Conservation (phyloP, 768 basidiomycete species). For the Steccherinum ochraceum region DNA sequence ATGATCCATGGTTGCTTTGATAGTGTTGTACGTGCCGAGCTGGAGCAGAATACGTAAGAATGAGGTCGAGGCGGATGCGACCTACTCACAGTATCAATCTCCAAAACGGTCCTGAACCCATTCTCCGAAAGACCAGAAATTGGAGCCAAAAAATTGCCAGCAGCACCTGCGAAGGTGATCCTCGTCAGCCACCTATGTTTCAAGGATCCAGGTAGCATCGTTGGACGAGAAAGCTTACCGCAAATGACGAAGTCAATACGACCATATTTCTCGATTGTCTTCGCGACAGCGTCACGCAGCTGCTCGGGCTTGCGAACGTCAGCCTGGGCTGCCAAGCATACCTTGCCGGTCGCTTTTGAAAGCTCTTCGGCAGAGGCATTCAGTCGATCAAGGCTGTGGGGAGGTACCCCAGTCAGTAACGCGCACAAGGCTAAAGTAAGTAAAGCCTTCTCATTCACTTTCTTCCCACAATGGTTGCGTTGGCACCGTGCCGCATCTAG, state of each 20-base stretch:
- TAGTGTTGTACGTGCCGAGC: slow-evolving; percentile 91
- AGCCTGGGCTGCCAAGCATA: slow-evolving; percentile 66
- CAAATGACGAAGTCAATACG: slow-evolving; percentile 93
- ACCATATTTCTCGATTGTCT: slow-evolving; percentile 72
- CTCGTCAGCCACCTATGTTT: not conserved
- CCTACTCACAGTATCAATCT: slow-evolving; percentile 77
- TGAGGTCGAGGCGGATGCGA: not conserved
- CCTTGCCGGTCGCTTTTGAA: slow-evolving; percentile 57
- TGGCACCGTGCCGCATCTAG: slow-evolving; percentile 80
- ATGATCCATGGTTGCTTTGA: slow-evolving; percentile 83
- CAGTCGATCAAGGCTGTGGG: slow-evolving; percentile 61
- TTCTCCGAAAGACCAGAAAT: slow-evolving; percentile 81
- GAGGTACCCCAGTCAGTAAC: slow-evolving; percentile 2
- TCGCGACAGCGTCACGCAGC: slow-evolving; percentile 67
- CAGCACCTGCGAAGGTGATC: slow-evolving; percentile 74
- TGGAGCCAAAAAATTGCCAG: slow-evolving; percentile 92
- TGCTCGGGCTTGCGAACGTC: slow-evolving; percentile 79
- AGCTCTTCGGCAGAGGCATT: slow-evolving; percentile 66
- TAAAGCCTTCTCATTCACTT: slow-evolving; percentile 42
- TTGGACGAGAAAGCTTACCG: slow-evolving; percentile 41
- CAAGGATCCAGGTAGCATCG: not conserved
- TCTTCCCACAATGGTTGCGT: slow-evolving; percentile 78
- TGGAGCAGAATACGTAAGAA: slow-evolving; percentile 22
- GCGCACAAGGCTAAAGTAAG: slow-evolving; percentile 2
- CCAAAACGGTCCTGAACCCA: slow-evolving; percentile 87